phyloP scores from a whole-genome alignment of 768 basidiomycete species.

The Ephemerocybe angulata region DNA sequence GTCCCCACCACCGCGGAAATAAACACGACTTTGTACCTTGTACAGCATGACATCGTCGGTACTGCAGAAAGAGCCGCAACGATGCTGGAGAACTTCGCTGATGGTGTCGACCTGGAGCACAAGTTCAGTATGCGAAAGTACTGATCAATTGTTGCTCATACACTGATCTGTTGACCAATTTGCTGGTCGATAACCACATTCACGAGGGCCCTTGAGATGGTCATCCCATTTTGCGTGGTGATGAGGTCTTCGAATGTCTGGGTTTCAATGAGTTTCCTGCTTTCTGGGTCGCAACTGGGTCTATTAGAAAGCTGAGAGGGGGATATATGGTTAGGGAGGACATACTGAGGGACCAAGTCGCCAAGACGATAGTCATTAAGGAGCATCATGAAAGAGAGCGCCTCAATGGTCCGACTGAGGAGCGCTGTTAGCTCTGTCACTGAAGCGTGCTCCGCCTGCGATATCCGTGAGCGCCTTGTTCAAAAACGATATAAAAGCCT shows the following conservation, averaged over 20 bases:
- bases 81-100: conserved; percentile 88
- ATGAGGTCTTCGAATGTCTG: conserved; percentile 87
- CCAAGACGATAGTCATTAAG: conserved; percentile 88
- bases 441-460: conserved; percentile 83
- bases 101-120: conserved; percentile 86
- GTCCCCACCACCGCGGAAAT: not conserved
- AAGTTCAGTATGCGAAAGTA: conserved; percentile 6
- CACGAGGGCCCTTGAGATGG: conserved; percentile 84
- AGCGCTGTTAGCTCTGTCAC: conserved; percentile 74
- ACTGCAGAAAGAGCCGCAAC: conserved; percentile 97
- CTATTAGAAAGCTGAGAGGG: conserved; percentile 6
- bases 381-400: conserved; percentile 88
- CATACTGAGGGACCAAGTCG: conserved; percentile 79
- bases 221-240: conserved; percentile 79
- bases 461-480: conserved; percentile 3
- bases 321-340: conserved; percentile 13
- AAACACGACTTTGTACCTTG: conserved; percentile 58
- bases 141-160: conserved; percentile 35
- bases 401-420: conserved; percentile 85
- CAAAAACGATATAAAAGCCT: not conserved
- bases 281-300: conserved; percentile 65
- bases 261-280: conserved; percentile 62
- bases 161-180: conserved; percentile 94
- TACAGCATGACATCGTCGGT: conserved; percentile 97
- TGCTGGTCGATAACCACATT: conserved; percentile 98